Conservation (phyloP, 177 flowering plant species). For the Vitis hybrid region DNA sequence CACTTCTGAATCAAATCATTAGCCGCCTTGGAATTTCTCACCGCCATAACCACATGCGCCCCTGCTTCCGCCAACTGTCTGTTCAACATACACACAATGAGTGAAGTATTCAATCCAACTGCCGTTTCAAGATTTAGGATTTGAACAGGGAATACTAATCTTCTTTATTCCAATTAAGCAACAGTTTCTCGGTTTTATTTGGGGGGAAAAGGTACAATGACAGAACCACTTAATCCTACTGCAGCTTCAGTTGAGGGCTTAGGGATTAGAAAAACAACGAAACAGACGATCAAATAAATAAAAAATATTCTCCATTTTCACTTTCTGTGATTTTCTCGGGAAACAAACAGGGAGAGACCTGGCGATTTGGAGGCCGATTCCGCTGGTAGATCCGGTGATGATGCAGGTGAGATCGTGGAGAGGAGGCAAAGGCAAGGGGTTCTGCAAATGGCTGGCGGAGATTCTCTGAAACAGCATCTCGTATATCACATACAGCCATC, state of each 20-base stretch:
- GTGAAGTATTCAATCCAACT: too few species aligned
- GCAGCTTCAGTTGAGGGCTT: too few species aligned
- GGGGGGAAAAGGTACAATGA: background rate
- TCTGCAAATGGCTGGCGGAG: slow-evolving; percentile 63
- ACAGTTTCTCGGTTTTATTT: too few species aligned
- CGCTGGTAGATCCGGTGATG: slow-evolving; percentile 89
- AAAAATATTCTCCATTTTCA: too few species aligned
- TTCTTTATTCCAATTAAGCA: background rate
- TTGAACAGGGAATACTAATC: too few species aligned
- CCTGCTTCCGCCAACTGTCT: slow-evolving; percentile 94
- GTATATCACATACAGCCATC: slow-evolving; percentile 51
- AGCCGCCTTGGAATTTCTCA: slow-evolving; percentile 74
- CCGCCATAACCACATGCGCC: slow-evolving; percentile 97
- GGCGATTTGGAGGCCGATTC: slow-evolving; percentile 85
- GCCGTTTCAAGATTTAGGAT: too few species aligned
- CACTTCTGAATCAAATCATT: slow-evolving; percentile 72
- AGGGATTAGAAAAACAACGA: too few species aligned
- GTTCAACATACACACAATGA: slow-evolving; percentile 8
- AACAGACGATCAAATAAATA: too few species aligned
- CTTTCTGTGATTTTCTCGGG: background rate
- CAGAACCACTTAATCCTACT: background rate
- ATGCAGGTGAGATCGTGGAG: slow-evolving; percentile 65
- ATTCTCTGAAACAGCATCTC: slow-evolving; percentile 84
- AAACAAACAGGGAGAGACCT: slow-evolving; percentile 20
- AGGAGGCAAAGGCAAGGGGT: slow-evolving; percentile 76